Conservation (phyloP, 164 flowering plant species). For the Tetrastigma voinierianum region DNA sequence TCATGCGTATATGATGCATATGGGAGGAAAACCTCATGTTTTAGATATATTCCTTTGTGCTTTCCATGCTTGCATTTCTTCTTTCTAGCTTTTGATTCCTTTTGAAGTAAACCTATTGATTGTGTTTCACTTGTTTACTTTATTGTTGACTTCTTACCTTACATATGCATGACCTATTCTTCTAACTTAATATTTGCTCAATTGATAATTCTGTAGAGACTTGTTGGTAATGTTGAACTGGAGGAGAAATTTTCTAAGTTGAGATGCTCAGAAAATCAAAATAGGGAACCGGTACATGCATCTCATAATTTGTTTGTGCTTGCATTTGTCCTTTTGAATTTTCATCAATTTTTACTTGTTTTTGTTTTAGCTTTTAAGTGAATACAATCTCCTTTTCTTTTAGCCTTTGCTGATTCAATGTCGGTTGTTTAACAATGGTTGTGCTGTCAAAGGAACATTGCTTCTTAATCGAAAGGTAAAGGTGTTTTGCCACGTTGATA, state of each 20-base stretch:
- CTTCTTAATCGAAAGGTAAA: constrained; percentile 70
- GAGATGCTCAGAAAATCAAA: constrained; percentile 8
- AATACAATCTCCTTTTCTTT: constrained; percentile 8
- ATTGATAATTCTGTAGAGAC: constrained; percentile 9
- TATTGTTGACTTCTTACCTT: no score
- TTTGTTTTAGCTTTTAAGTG: neutral
- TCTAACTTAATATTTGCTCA: no score
- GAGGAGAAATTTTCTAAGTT: constrained; percentile 17
- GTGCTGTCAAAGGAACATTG: constrained; percentile 84
- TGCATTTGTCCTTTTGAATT: neutral
- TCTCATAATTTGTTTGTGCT: neutral
- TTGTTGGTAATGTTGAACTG: constrained; percentile 6
- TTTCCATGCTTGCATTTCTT: no score
- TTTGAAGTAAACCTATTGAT: no score
- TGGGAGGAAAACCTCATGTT: no score
- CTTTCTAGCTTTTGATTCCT: no score
- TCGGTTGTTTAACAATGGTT: constrained; percentile 68
- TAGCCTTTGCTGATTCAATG: constrained; percentile 81
- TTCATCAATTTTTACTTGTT: neutral
- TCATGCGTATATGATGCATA: no score
- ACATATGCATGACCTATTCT: no score
- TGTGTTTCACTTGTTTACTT: no score
- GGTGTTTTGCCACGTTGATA: neutral
- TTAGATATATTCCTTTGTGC: no score
- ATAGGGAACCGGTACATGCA: constrained; percentile 33